These are phyloP conservation scores for Colletotrichum coccodes DNA, from an alignment of 2,329 filamentous ascomycete genomes.

Conservation along the genomic window DNA sequence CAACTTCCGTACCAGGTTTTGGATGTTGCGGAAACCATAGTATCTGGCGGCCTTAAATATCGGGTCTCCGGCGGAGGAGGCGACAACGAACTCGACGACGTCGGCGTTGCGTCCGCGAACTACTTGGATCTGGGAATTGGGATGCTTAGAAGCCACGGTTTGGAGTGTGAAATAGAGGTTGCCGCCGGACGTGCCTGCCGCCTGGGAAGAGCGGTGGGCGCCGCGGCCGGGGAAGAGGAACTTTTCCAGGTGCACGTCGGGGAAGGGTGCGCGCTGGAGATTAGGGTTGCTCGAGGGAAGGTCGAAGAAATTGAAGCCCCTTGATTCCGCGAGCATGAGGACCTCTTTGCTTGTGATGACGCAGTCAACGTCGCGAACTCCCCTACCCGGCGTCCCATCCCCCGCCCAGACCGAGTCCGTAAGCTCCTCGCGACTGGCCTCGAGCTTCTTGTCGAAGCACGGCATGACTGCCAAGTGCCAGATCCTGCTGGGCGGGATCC, in stretches of 20 bases:
- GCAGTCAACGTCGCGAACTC: constrained; percentile 91
- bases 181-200: constrained; percentile 86
- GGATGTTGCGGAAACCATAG: constrained; percentile 98
- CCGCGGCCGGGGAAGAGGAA: constrained; percentile 77
- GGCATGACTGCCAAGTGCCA: constrained; percentile 98
- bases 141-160: constrained; percentile 75
- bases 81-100: constrained; percentile 85
- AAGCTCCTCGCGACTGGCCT: constrained; percentile 92
- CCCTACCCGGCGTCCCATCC: constrained; percentile 57
- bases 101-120: constrained; percentile 88
- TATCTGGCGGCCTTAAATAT: constrained; percentile 88
- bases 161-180: constrained; percentile 88
- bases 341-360: constrained; percentile 97
- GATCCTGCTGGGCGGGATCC: constrained; percentile 80
- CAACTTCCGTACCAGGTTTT: constrained; percentile 92
- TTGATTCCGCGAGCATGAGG: constrained; percentile 85
- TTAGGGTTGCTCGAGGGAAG: constrained; percentile 69
- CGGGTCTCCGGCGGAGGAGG: constrained; percentile 63
- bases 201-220: constrained; percentile 56
- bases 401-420: constrained; percentile 81
- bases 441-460: constrained; percentile 98
- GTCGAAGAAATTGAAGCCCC: constrained; percentile 79
- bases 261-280: constrained; percentile 68
- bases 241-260: constrained; percentile 73
- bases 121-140: constrained; percentile 77